Base-by-base conservation (phyloP, 305 asterid genomes). In the Nicotiana rustica region DNA sequence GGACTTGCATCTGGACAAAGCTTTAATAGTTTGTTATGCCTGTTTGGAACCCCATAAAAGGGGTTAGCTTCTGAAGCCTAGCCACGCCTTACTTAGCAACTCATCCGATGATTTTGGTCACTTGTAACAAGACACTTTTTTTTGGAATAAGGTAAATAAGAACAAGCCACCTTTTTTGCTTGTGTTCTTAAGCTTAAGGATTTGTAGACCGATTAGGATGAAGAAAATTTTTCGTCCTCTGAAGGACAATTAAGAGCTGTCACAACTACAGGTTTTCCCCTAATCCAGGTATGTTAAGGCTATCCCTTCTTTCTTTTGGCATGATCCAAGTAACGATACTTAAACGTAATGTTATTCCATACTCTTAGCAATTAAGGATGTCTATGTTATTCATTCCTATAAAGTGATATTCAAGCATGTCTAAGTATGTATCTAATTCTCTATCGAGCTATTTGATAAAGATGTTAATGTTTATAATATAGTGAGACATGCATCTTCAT, bases 161-260 rank as follows among this genome's bases (percentile, higher is more conserved):
- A 69, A 38, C 13, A 38, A 69, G 10, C 77, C 57, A 69, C 17
- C 59, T 10, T 44, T 70, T 70, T 60, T 70, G 36, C 36, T 70
- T 70, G 60, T 44, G 36, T 19, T 41, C 78, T 18, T 18, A 19
- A 70, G 55, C 59, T 10, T 19, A 1, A 38, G 59, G 36, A 70
- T 44, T 18, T 44, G 41, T 70, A 44, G 36, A 70, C 12, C 60
- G 7, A 44, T 70, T 57, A 10, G 77, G 78, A 70, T 70, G 60
- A 70, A 18, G 60, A 19, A 70, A 44, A 70, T 70, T 70, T 36
- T 10, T 44, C 21, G 4, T 71, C 38, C 60, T 71, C 19, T 71
- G 35, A 47, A 47, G 36, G 6, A 41, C 36, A 71, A 10, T 36
- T 18, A 71, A 61, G 18, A 41, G 78, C 47, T 71, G 78, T 44